A percentile compares a stretch with the other conserved stretches of the same genome.
Evolutionary conservation across 768 basidiomycete species (phyloP).

Genomic region (Sistotremastrum suecicum): DNA sequence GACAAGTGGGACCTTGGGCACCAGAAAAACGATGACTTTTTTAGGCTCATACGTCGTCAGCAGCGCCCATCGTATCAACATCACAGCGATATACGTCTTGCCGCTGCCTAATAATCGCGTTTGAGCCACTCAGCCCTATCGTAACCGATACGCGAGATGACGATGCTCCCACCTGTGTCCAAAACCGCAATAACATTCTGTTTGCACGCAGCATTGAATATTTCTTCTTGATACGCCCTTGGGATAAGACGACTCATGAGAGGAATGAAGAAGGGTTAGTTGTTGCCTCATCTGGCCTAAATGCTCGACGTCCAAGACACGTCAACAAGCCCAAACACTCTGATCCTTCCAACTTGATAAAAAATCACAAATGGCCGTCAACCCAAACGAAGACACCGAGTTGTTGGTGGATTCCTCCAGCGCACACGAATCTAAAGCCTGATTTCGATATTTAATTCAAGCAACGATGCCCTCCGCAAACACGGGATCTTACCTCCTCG

Average conservation of each 20-base stretch:
- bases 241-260: conserved; percentile 18
- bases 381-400: conserved; percentile 89
- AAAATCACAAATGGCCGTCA: conserved; percentile 37
- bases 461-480: conserved; percentile 88
- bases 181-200: conserved; percentile 44
- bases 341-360: too few relatives aligned
- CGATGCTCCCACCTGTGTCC: conserved; percentile 27
- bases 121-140: background rate
- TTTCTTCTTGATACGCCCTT: conserved; percentile 41
- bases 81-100: conserved; percentile 45
- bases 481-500: conserved; percentile 81
- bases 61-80: conserved; percentile 61
- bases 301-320: background rate
- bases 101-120: conserved; percentile 22
- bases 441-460: conserved; percentile 19
- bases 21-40: conserved; percentile 57
- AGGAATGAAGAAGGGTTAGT: too few relatives aligned
- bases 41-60: conserved; percentile 38
- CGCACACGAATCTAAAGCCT: background rate
- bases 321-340: too few relatives aligned
- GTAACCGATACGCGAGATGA: background rate
- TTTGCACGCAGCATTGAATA: conserved; percentile 35
- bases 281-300: background rate
- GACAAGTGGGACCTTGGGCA: conserved; percentile 76
- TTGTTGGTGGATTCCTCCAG: conserved; percentile 43